These are phyloP conservation scores for Rhodamnia rubescens DNA, from an alignment of 345 rosid species.

Conservation along the genomic window DNA sequence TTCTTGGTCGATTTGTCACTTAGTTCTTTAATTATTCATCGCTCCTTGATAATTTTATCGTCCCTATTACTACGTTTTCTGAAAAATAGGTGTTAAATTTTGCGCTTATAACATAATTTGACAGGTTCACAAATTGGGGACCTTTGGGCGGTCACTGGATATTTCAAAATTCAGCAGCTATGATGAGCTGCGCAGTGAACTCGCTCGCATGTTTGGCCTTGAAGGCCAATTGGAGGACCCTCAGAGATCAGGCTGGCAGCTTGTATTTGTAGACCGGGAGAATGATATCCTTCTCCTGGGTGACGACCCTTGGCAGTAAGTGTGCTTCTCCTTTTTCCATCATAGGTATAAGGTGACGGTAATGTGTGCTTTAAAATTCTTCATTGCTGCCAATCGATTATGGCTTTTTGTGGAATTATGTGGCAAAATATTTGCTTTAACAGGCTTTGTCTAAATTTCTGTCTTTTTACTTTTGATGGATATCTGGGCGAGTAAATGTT, in stretches of 20 bases:
- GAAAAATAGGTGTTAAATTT: background rate
- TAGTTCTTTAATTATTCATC: background rate
- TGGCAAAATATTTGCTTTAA: background rate
- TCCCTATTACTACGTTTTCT: background rate
- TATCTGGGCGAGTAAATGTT: background rate
- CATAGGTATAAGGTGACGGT: background rate
- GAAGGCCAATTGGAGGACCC: conserved; percentile 47
- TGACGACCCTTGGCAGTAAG: conserved; percentile 48
- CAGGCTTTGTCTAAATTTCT: background rate
- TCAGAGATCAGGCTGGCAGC: conserved; percentile 59
- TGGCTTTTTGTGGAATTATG: background rate
- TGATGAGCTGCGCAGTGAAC: conserved; percentile 35
- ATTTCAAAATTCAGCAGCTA: conserved; percentile 41
- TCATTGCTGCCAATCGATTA: background rate
- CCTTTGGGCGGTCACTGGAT: conserved; percentile 41
- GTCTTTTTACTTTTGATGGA: background rate
- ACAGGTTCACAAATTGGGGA: conserved; percentile 35
- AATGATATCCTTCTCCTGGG: conserved; percentile 43
- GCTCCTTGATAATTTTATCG: background rate
- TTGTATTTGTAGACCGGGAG: conserved; percentile 48
- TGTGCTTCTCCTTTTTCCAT: background rate
- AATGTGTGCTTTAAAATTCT: background rate
- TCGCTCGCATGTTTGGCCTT: conserved; percentile 34
- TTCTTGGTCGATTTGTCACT: background rate
- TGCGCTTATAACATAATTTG: background rate